phyloP scores from a whole-genome alignment of 768 basidiomycete species.

The Russula emetica region DNA sequence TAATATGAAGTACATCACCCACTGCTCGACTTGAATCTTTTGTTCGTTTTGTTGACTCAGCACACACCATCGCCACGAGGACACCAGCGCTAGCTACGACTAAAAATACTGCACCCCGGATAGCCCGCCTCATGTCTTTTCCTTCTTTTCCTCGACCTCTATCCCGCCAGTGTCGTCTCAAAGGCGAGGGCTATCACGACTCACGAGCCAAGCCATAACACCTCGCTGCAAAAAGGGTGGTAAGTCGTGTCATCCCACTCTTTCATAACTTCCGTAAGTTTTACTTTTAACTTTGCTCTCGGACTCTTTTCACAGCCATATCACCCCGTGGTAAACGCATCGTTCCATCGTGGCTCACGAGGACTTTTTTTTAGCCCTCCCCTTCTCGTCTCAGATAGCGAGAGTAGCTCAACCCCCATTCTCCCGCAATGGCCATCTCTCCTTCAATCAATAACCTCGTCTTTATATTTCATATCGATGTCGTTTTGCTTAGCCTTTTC shows the following conservation, averaged over 20 bases:
- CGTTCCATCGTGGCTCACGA: neutral
- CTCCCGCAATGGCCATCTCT: conserved; percentile 5
- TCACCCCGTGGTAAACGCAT: neutral
- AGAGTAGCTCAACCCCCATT: neutral
- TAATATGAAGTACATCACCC: no score
- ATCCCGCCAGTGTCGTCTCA: neutral
- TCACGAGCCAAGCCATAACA: neutral
- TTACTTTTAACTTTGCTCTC: neutral
- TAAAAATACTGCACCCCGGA: neutral
- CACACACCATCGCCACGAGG: conserved; percentile 12
- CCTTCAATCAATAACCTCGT: neutral
- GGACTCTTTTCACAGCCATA: neutral
- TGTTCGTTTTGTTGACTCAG: neutral
- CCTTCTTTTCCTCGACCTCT: neutral
- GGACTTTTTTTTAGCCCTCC: neutral
- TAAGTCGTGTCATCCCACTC: neutral
- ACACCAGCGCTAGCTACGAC: neutral
- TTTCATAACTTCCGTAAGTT: conserved; percentile 1
- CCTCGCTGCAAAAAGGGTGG: neutral
- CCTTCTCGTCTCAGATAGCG: neutral
- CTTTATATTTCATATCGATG: conserved; percentile 24
- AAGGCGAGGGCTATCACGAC: neutral
- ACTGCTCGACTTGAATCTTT: no score
- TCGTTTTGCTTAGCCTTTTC: conserved; percentile 20
- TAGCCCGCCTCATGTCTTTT: neutral